phyloP scores from a whole-genome alignment of 2,329 filamentous ascomycete species.

The Cercospora citrullina region DNA sequence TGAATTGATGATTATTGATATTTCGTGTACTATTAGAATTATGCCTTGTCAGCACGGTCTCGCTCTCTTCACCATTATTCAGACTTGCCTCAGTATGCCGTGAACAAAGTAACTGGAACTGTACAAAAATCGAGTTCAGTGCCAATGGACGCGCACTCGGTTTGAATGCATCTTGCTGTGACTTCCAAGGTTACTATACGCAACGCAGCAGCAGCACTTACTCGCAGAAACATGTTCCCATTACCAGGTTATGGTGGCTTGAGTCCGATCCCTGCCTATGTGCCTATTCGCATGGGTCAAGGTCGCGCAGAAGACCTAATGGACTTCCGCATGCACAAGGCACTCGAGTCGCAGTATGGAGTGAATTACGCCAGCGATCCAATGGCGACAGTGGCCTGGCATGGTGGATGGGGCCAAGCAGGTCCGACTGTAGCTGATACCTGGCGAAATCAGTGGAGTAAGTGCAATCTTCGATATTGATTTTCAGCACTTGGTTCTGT shows the following conservation, averaged over 20 bases:
- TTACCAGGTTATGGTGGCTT: background rate
- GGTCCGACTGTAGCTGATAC: background rate
- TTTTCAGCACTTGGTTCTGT: background rate
- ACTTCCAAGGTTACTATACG: background rate
- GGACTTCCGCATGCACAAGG: conserved; percentile 10
- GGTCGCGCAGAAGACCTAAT: background rate
- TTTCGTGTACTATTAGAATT: background rate
- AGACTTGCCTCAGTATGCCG: background rate
- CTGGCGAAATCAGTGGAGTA: conserved; percentile 5
- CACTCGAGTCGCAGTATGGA: background rate
- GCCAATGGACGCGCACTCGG: background rate
- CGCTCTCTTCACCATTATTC: background rate
- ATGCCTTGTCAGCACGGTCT: background rate
- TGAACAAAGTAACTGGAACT: background rate
- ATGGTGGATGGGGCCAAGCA: conserved; percentile 8
- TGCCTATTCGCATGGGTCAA: background rate
- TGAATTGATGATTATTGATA: background rate
- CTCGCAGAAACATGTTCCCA: background rate
- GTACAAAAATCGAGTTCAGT: background rate
- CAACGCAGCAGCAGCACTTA: background rate
- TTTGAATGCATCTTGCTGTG: background rate
- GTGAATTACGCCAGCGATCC: background rate
- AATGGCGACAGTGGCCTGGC: background rate
- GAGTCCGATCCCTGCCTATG: background rate
- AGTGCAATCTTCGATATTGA: background rate